Evolutionary conservation across 2,329 filamentous ascomycete species (phyloP).

Genomic region (Colletotrichum falcatum): DNA sequence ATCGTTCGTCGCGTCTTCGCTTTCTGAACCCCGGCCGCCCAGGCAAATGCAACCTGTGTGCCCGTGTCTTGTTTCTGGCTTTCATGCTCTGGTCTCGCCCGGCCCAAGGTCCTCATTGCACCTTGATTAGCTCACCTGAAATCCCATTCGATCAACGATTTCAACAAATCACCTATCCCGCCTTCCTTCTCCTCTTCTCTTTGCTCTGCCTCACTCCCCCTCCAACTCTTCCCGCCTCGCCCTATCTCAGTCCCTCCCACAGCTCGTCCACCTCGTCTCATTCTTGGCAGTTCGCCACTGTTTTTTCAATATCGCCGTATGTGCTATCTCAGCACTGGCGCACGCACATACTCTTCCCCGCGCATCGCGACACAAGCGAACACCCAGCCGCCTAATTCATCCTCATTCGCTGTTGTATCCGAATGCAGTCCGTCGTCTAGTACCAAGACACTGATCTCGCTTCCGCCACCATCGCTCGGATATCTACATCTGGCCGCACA

Average conservation of each 20-base stretch:
- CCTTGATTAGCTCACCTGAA: conserved; percentile 16
- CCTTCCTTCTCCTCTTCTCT: background rate
- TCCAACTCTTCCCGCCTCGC: background rate
- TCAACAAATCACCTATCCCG: conserved; percentile 1
- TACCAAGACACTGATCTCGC: background rate
- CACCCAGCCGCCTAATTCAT: background rate
- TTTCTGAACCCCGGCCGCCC: background rate
- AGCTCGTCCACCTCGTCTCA: background rate
- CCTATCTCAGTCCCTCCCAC: background rate
- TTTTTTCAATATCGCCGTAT: background rate
- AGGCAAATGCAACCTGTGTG: background rate
- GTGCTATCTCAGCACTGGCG: background rate
- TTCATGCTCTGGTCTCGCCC: conserved; percentile 3
- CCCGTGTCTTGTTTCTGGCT: background rate
- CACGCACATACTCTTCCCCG: conserved; percentile 18
- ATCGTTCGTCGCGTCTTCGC: conserved; percentile 3
- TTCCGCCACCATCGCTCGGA: background rate
- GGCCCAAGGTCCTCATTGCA: background rate
- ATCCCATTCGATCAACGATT: conserved; percentile 10
- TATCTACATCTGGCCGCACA: background rate
- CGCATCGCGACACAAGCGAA: conserved; percentile 16
- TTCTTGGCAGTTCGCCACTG: background rate
- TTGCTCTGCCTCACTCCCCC: background rate
- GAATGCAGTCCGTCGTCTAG: background rate
- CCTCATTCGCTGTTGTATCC: background rate